Evolutionary conservation across 768 basidiomycete genomes (phyloP), one percentile per base, ranked within the genome.

Genomic region (Kockovaella imperatae): DNA sequence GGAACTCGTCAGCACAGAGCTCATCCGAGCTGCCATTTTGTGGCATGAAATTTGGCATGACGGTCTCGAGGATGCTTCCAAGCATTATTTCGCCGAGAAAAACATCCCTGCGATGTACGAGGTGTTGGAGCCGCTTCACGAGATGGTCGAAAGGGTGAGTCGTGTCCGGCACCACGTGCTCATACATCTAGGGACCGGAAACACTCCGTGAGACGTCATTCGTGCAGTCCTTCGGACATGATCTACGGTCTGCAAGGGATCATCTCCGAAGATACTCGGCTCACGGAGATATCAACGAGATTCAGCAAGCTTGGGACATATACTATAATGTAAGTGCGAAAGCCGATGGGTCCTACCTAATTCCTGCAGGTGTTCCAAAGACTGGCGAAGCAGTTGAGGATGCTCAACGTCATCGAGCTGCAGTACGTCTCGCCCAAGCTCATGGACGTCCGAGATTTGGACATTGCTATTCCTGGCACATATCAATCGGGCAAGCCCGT

Each of bases 21-120:
- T 99, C 30, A 96, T 97, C 50, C 83, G 95, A 17, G 87, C 97
- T 5, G 93, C 95, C 5, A 97, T 99, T 52, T 75, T 99, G 10
- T 99, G 95, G 95, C 91, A 97, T 59, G 95, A 99, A 69, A 75
- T 90, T 55, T 99, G 95, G 95, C 90, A 96, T 60, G 95, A 99
- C 73, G 90, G 88, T 15, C 76, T 99, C 18, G 95, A 99, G 73
- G 95, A 99, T 71, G 95, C 95, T 5, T 95, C 91, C 5, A 80
- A 95, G 34, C 74, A 89, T 38, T 99, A 90, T 74, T 99, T 91
- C 76, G 90, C 87, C 8, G 95, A 97, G 59, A 86, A 88, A 62
- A 95, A 99, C 69, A 84, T 93, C 1, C 86, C 88, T 50, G 95
- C 86, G 5, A 99, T 99, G 95, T 95, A 96, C 60, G 83, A 82